Base-by-base conservation (phyloP, 768 basidiomycete species). In the Flagelloscypha sp. region DNA sequence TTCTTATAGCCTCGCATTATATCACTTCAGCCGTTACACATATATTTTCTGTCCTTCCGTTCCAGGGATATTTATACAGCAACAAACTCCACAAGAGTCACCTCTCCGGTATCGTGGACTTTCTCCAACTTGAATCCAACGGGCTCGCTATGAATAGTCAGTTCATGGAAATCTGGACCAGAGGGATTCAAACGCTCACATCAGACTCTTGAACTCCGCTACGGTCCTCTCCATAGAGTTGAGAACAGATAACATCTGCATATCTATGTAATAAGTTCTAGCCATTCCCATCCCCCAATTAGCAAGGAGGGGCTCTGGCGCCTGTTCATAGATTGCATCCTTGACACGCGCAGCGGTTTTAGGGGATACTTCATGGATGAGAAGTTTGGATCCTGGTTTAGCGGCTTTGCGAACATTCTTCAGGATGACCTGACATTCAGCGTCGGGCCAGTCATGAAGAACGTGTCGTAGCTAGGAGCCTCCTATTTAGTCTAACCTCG, bases 281-380 rank as follows among this genome's bases (percentile, higher is more conserved):
- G 62, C 48, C 27, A 51, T 54, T 1, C 65, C 70, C 6, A 59
- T 54, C 12, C 68, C 69, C 34, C 62, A 71, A 45, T 71, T 72
- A 4, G 70, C 58, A 2, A 72, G 54, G 32, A 74, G 49, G 0
- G 68, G 71, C 35, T 62, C 59, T 0, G 68, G 70, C 1, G 65
- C 68, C 42, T 53, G 43, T 28, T 24, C 33, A n/a, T n/a, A n/a
- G n/a, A n/a, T n/a, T n/a, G n/a, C n/a, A n/a, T n/a, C n/a, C n/a
- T n/a, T 19, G n/a, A 7, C n/a, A n/a, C n/a, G n/a, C 25, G 13
- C 12, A 13, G n/a, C 8, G 33, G 24, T 24, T 16, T 18, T 16
- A 34, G 11, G 27, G 17, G 20, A 20, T 17, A 8, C 46, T 61
- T 37, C 39, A 65, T 63, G 60, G 27, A 66, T 56, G 19, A 66